A percentile compares a stretch with the other conserved stretches of the same genome.
These are phyloP conservation scores for Aspergillus floridensis DNA, from an alignment of 2,329 filamentous ascomycete species.

Conservation along the genomic window DNA sequence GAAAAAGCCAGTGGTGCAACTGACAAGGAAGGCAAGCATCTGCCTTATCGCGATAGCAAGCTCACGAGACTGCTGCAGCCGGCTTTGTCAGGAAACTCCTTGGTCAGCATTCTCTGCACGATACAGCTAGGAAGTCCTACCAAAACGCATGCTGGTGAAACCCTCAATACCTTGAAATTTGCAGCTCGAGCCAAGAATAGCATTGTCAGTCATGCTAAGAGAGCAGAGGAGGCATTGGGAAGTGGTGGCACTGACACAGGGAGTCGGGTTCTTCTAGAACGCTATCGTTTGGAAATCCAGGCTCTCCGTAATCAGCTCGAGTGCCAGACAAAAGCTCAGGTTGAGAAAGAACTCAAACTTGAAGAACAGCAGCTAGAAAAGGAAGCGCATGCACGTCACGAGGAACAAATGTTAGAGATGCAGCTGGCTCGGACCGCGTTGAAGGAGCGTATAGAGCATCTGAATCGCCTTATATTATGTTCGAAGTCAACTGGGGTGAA, in stretches of 20 bases:
- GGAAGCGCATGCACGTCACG: slow-evolving; percentile 81
- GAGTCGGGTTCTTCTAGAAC: slow-evolving; percentile 81
- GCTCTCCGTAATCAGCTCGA: slow-evolving; percentile 80
- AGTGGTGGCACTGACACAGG: slow-evolving; percentile 75
- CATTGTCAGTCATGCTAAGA: slow-evolving; percentile 95
- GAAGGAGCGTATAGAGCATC: slow-evolving; percentile 95
- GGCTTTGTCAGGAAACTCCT: slow-evolving; percentile 85
- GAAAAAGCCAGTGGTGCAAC: slow-evolving; percentile 70
- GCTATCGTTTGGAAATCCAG: slow-evolving; percentile 89
- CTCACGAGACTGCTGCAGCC: slow-evolving; percentile 89
- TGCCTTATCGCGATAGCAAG: slow-evolving; percentile 97
- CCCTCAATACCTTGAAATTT: slow-evolving; percentile 94
- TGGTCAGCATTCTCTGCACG: slow-evolving; percentile 96
- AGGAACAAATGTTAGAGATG: slow-evolving; percentile 98
- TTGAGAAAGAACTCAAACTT: slow-evolving; percentile 60
- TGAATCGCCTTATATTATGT: slow-evolving; percentile 90
- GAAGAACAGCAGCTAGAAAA: slow-evolving; percentile 73
- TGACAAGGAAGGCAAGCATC: slow-evolving; percentile 85
- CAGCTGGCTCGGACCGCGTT: slow-evolving; percentile 91
- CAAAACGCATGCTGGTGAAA: slow-evolving; percentile 78
- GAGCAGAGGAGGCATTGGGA: slow-evolving; percentile 82
- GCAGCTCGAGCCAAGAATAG: slow-evolving; percentile 96
- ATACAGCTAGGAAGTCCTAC: slow-evolving; percentile 80
- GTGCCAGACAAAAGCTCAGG: slow-evolving; percentile 67
- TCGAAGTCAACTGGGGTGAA: slow-evolving; percentile 97